These are phyloP conservation scores for Fraxinus nigra DNA, from an alignment of 305 asterid genomes.

Conservation along the genomic window DNA sequence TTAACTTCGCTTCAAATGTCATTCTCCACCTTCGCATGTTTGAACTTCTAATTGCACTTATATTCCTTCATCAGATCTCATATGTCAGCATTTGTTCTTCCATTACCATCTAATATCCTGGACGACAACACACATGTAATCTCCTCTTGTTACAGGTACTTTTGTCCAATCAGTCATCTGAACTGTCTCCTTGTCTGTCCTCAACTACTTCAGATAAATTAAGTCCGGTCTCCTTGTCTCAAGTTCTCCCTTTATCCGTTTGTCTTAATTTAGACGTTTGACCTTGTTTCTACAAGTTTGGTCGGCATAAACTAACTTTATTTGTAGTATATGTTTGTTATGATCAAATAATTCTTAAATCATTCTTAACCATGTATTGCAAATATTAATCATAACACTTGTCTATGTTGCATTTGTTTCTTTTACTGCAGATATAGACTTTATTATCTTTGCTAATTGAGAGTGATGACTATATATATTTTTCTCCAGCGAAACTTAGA, in stretches of 20 bases:
- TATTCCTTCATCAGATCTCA: neutral
- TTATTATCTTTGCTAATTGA: neutral
- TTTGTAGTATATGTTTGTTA: neutral
- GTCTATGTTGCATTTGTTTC: neutral
- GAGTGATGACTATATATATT: neutral
- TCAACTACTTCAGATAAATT: neutral
- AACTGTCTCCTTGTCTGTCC: neutral
- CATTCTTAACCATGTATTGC: neutral
- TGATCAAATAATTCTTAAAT: neutral
- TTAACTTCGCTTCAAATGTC: neutral
- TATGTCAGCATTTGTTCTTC: neutral
- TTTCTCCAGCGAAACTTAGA: neutral
- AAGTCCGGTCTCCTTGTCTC: neutral
- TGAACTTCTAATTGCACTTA: neutral
- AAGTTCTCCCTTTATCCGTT: neutral
- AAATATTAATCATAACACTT: neutral
- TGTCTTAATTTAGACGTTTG: neutral
- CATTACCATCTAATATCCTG: neutral
- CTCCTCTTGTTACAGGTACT: neutral
- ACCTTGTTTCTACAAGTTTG: neutral
- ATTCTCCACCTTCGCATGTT: neutral
- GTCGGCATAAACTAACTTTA: neutral
- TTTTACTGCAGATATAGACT: neutral
- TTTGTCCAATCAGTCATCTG: neutral
- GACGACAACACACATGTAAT: neutral